Evolutionary conservation across 371 early-diverging fungal genomes (phyloP), one percentile per base, ranked within the genome.

Genomic region (Lichtheimia hyalospora): DNA sequence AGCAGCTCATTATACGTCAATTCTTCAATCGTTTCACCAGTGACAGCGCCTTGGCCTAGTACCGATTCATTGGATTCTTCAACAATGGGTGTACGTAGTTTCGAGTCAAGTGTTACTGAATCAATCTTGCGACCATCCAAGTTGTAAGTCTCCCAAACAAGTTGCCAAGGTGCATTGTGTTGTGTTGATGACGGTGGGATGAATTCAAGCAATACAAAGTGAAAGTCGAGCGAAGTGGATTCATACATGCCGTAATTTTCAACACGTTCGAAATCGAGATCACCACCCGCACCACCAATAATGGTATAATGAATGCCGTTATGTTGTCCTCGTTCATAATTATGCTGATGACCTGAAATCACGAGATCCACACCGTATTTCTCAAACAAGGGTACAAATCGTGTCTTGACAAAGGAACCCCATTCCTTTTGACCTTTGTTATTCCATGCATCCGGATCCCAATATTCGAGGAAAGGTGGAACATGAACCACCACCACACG

Each of bases 281-380:
- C 72, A 7, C 92, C 92, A 16, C 92, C 92, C 0, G 88, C 92
- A 4, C 92, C 92, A 7, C 92, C 92, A 41, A 89, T 88, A 50
- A 92, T 89, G 1, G 85, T 64, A 73, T 91, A 79, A 41, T 70
- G 71, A 43, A 81, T 67, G 15, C 81, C 79, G 46, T 83, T 77
- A 0, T 73, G 73, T 65, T 81, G 64, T 15, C 84, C 83, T 39
- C 86, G 70, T 69, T 89, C 86, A 62, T 92, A 92, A 57, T 92
- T 92, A 62, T 92, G 92, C 59, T 92, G 91, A 64, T 92, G 92
- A 5, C 92, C 92, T 1, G 91, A 90, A 6, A 92, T 84, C 3
- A 92, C 90, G 34, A 92, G 64, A 60, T 91, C 91, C 3, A 91
- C 89, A 4, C 76, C 73, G 54, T 85, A 67, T 57, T 82, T 58